Evolutionary conservation across 495 filamentous ascomycete species (phyloP), one percentile per base, ranked within the genome.

Genomic region (Clavariopsis aquatica): DNA sequence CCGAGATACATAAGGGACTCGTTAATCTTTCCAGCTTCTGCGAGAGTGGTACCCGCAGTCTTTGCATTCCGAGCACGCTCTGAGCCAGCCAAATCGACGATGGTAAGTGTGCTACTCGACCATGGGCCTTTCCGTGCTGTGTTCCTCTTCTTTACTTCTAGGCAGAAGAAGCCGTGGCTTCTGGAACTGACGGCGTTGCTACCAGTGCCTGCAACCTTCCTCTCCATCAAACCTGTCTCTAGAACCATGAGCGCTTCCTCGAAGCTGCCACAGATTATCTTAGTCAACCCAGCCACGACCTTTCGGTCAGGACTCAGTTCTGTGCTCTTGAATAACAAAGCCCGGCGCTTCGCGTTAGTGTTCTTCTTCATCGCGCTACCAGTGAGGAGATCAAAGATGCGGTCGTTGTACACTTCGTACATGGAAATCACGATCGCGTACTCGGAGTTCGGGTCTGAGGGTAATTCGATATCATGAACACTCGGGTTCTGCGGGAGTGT

Each of bases 391-490:
- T 98, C 94, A 70, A 94, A 98, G 55, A 98, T 97, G 13, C 93
- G 87, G 75, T 98, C 94, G 74, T 98, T 98, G 78, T 98, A 97
- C 19, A 98, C 94, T 76, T 98, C 95, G 76, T 97, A 98, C 94
- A 98, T 98, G 19, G 91, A 96, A 0, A 98, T 81, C 8, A 98
- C 73, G 60, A 98, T 85, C 4, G 92, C 87, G 71, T 96, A 97
- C 64, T 97, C 92, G 58, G 89, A 83, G 23, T 83, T 84, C 0
- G 82, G 78, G 57, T 94, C 91, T 61, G 85, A 78, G 5, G 86
- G 81, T 0, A 93, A 75, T 2, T 64, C 45, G 10, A 96, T 75
- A 54, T 89, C 80, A 74, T 83, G 83, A 56, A 96, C 84, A 68
- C 91, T 85, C 10, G 94, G 94, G 2, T 82, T 78, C 56, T 87